Base-by-base conservation (phyloP, 176 grass and related monocot genomes). In the Oryza nivara region DNA sequence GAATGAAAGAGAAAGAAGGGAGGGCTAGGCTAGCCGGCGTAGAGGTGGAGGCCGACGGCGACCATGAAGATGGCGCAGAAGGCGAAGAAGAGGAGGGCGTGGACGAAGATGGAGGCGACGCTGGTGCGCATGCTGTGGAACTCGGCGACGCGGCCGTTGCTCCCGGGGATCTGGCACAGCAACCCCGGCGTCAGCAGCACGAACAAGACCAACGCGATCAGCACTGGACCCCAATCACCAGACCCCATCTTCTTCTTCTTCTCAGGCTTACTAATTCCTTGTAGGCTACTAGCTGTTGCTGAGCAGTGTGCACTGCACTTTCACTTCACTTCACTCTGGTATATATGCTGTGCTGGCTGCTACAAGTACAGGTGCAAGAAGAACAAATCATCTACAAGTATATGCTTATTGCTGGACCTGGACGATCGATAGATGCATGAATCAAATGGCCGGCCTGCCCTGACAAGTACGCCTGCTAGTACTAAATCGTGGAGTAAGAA, bases 71-170 rank as follows among this genome's bases (percentile, higher is more conserved):
- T 86, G 84, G 84, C 83, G 80, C 84, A 86, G 68, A 86, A 83
- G 65, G 43, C 89, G 71, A 91, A 88, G 89, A 91, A 91, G 85
- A 88, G 44, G 70, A 91, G 3, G 22, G 89, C 84, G 81, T 91
- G 89, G 80, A 87, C 81, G 85, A 84, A 80, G 70, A 91, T 84
- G 51, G 89, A 32, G 17, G n/a, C 8, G 52, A 12, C 36, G 54
- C 81, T 91, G 36, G 85, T 91, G 11, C 65, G 65, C 80, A 91
- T 84, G 76, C 80, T 87, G 70, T 83, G 70, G 85, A 91, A 87
- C 80, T 89, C 82, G 10, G 69, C 83, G 0, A 86, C 19, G 63
- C 76, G 48, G 3, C 75, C 41, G 49, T 16, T 36, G 76, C 20
- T 75, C 10, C 71, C 89, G 2, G 89, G 89, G 20, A 91, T 83